Conservation (phyloP, 176 grass and related monocot species). For the Phyllostachys edulis region DNA sequence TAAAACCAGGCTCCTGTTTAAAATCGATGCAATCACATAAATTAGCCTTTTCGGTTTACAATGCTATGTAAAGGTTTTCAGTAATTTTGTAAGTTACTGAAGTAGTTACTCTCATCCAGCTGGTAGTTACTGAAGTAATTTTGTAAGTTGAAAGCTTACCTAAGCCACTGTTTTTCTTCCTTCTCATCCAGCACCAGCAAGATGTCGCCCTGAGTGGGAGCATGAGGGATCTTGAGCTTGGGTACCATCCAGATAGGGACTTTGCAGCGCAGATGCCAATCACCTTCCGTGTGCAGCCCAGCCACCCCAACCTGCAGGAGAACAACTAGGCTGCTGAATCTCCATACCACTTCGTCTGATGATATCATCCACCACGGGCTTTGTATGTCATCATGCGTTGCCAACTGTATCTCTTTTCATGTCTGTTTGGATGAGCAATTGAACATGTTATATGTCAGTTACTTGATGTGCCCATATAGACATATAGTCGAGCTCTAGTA, state of each 20-base stretch:
- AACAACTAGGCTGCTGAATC: conserved; percentile 43
- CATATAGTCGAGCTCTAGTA: neutral
- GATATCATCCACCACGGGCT: conserved; percentile 12
- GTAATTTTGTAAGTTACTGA: neutral
- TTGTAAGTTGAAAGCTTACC: neutral
- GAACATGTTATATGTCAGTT: conserved; percentile 2
- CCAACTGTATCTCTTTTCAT: conserved; percentile 33
- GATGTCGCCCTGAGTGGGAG: conserved; percentile 55
- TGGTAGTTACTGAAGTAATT: neutral
- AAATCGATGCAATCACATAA: neutral
- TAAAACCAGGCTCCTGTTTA: neutral
- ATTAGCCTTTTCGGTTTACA: neutral
- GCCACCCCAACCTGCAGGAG: conserved; percentile 86
- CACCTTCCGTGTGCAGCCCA: conserved; percentile 85
- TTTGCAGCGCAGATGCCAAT: conserved; percentile 83
- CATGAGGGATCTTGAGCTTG: conserved; percentile 81
- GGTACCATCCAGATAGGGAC: conserved; percentile 70
- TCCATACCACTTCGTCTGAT: neutral
- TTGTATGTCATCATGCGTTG: conserved; percentile 16
- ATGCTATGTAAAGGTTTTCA: neutral
- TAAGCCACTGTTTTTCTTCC: neutral
- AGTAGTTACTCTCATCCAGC: neutral
- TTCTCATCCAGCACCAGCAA: conserved; percentile 63
- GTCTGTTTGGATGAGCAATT: conserved; percentile 29
- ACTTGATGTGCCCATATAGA: conserved; percentile 10